A percentile compares a stretch with the other conserved stretches of the same genome.
Evolutionary conservation across 805 yeast species (phyloP).

Genomic region (Lipomyces orientalis): DNA sequence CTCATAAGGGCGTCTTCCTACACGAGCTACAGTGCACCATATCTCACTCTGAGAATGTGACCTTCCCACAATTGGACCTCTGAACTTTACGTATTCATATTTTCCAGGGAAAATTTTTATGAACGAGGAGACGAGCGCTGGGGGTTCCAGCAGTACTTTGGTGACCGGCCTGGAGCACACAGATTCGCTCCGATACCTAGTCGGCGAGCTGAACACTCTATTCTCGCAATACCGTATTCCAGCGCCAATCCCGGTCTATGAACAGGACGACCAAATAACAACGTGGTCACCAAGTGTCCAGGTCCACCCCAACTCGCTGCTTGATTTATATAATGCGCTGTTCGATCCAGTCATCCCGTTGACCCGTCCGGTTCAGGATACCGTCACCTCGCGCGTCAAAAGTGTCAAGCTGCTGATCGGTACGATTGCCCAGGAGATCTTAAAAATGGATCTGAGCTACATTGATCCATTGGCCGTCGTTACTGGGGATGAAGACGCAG

Average conservation of each 20-base stretch:
- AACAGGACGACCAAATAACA: neutral
- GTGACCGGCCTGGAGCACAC: neutral
- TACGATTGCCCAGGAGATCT: slow-evolving; percentile 26
- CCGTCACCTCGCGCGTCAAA: slow-evolving; percentile 21
- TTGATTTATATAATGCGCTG: slow-evolving; percentile 22
- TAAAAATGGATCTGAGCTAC: slow-evolving; percentile 16
- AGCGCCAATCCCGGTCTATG: neutral
- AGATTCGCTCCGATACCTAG: neutral
- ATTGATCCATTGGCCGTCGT: slow-evolving; percentile 30
- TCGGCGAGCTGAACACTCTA: neutral
- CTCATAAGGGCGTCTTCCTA: too few species aligned
- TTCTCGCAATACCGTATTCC: slow-evolving; percentile 4
- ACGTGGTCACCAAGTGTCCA: neutral
- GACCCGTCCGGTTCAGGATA: slow-evolving; percentile 19
- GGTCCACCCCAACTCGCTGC: slow-evolving; percentile 18
- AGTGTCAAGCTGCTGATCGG: slow-evolving; percentile 28
- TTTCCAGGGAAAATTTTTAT: neutral
- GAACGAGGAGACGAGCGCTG: neutral
- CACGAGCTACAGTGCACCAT: too few species aligned
- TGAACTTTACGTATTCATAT: neutral
- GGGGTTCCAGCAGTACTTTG: neutral
- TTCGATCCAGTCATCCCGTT: slow-evolving; percentile 11
- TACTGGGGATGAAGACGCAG: slow-evolving; percentile 17
- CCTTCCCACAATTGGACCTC: neutral
- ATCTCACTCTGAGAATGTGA: neutral